Percentiles rank a stretch among this genome's conserved stretches.
Evolutionary conservation across 805 yeast species (phyloP).

Genomic region (Lipomyces sp.): DNA sequence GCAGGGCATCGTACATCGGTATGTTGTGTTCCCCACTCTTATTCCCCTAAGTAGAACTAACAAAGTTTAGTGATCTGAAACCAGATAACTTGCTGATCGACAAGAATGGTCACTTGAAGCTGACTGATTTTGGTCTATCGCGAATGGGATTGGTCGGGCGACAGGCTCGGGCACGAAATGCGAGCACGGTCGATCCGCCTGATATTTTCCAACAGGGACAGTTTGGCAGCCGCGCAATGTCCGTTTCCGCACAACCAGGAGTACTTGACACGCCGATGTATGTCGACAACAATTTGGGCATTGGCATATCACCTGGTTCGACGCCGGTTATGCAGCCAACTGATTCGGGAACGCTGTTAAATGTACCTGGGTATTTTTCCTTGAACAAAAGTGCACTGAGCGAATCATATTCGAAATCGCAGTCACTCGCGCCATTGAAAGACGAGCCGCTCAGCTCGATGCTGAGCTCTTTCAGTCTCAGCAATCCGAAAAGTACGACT

Average conservation of each 20-base stretch:
- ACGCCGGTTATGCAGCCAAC: constrained; percentile 28
- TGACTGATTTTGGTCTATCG: constrained; percentile 94
- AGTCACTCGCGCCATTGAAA: constrained; percentile 4
- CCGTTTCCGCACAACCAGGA: constrained; percentile 26
- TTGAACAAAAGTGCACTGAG: constrained; percentile 18
- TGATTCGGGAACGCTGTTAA: constrained; percentile 3
- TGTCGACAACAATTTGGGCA: constrained; percentile 19
- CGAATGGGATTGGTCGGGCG: constrained; percentile 86
- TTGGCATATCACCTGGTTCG: constrained; percentile 30
- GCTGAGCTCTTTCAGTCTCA: constrained; percentile 28
- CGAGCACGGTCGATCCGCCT: constrained; percentile 23
- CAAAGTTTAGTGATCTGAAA: constrained; percentile 65
- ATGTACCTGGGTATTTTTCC: constrained; percentile 36
- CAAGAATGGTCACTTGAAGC: constrained; percentile 81
- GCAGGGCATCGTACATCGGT: constrained; percentile 86
- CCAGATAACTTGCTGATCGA: constrained; percentile 94
- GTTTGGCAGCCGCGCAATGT: constrained; percentile 17
- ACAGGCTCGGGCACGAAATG: constrained; percentile 49
- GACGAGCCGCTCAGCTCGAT: constrained; percentile 31
- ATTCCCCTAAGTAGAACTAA: neutral
- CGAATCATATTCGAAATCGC: constrained; percentile 15
- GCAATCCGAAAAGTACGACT: constrained; percentile 8
- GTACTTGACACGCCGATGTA: constrained; percentile 30
- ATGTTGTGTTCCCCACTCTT: constrained; percentile 1
- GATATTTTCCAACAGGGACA: constrained; percentile 28